A percentile compares a stretch with the other conserved stretches of the same genome.
Conservation (phyloP, 2,329 filamentous ascomycete genomes). For the Ceratocystiopsis brevicomis region DNA sequence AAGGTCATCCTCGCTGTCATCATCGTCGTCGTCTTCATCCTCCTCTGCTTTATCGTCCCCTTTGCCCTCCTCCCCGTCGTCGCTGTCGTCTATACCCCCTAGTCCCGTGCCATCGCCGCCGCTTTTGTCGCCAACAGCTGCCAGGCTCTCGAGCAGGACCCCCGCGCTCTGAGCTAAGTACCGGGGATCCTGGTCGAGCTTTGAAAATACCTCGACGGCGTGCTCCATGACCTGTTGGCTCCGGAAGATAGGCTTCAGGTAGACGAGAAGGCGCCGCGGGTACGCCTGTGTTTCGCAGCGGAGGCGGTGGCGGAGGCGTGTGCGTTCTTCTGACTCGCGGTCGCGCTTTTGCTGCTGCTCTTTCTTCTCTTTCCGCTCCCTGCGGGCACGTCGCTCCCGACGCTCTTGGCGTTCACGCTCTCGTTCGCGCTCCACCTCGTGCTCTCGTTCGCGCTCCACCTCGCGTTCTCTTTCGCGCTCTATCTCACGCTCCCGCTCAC, state of each 20-base stretch:
- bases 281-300: slow-evolving; percentile 3
- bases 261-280: slow-evolving; percentile 6
- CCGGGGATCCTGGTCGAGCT: slow-evolving; percentile 8
- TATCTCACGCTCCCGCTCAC: too few relatives aligned
- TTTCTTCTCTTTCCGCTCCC: neutral
- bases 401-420: too few relatives aligned
- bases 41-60: slow-evolving; percentile 1
- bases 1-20: neutral
- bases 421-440: too few relatives aligned
- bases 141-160: slow-evolving; percentile 7
- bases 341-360: neutral
- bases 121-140: slow-evolving; percentile 5
- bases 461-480: too few relatives aligned
- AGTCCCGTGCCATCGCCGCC: neutral
- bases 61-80: slow-evolving; percentile 2
- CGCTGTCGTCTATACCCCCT: slow-evolving; percentile 3
- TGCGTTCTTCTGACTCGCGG: neutral
- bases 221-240: slow-evolving; percentile 8
- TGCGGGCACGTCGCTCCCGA: too few relatives aligned
- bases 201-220: slow-evolving; percentile 7
- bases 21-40: neutral
- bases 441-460: too few relatives aligned
- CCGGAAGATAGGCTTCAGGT: slow-evolving; percentile 7
- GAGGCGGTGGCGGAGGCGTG: slow-evolving; percentile 4
- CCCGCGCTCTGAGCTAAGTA: slow-evolving; percentile 7